Conservation (phyloP, 1,284 basidiomycete genomes). For the Cutaneotrichosporon mucoides region DNA sequence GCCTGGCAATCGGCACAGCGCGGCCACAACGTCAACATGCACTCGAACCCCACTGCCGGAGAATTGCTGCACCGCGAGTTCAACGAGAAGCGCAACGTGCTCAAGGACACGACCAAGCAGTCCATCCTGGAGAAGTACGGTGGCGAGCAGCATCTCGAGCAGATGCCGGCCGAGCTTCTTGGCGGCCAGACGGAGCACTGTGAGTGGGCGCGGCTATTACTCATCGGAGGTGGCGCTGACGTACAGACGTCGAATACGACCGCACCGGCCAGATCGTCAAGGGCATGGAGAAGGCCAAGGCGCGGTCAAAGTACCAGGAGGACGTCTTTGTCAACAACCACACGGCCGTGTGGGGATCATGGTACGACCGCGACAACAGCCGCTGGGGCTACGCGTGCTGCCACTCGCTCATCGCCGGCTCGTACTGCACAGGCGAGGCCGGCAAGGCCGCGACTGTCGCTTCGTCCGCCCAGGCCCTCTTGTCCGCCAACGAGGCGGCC, state of each 20-base stretch:
- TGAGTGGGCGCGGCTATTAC: conserved; percentile 22
- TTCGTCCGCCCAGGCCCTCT: conserved; percentile 64
- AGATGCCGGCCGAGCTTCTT: conserved; percentile 73
- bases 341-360: conserved; percentile 91
- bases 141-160: conserved; percentile 85
- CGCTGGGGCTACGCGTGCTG: conserved; percentile 95
- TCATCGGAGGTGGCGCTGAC: no score
- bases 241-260: conserved; percentile 82
- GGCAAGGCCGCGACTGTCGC: conserved; percentile 74
- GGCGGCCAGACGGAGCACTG: conserved; percentile 92
- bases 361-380: conserved; percentile 68
- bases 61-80: conserved; percentile 88
- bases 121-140: conserved; percentile 88
- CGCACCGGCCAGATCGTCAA: conserved; percentile 84
- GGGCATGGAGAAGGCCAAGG: conserved; percentile 81
- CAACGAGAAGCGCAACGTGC: conserved; percentile 83
- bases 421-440: conserved; percentile 87
- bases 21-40: conserved; percentile 91
- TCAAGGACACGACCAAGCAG: conserved; percentile 80
- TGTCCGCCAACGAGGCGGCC: conserved; percentile 47
- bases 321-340: conserved; percentile 96
- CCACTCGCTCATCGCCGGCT: conserved; percentile 76
- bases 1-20: conserved; percentile 93
- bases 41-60: conserved; percentile 94
- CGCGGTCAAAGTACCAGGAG: conserved; percentile 87